These are phyloP conservation scores for Backusella mclennaniae DNA, from an alignment of 192 early-diverging fungal species.

Conservation along the genomic window DNA sequence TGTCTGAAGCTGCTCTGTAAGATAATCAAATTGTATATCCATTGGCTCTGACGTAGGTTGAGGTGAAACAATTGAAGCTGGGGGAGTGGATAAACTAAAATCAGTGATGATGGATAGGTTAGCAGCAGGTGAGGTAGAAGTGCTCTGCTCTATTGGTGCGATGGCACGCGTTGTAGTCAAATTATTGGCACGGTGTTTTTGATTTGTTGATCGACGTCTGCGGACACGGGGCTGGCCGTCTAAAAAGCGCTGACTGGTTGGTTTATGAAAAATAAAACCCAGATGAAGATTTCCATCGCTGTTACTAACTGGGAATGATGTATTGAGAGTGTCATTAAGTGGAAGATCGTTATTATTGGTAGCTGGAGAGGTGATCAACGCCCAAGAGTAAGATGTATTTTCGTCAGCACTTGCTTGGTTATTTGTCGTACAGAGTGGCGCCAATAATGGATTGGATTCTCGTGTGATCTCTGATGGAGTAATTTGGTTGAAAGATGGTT, in stretches of 20 bases:
- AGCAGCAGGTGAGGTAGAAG: background rate
- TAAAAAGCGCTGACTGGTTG: slow-evolving; percentile 3
- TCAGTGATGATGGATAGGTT: background rate
- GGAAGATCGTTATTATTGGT: background rate
- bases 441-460: background rate
- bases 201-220: slow-evolving; percentile 6
- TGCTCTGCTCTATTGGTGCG: slow-evolving; percentile 1
- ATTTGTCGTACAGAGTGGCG: slow-evolving; percentile 10
- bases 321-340: background rate
- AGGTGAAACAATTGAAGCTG: slow-evolving; percentile 9
- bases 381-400: slow-evolving; percentile 10
- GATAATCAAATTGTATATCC: slow-evolving; percentile 17
- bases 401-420: background rate
- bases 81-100: background rate
- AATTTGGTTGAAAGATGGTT: background rate
- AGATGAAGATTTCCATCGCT: background rate
- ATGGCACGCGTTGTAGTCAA: background rate
- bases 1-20: background rate
- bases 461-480: background rate
- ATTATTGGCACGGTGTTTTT: background rate
- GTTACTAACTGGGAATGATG: background rate
- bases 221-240: slow-evolving; percentile 8
- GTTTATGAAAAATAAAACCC: slow-evolving; percentile 14
- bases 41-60: slow-evolving; percentile 3
- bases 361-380: slow-evolving; percentile 12